Percentiles rank a stretch among this genome's conserved stretches.
Conservation (phyloP, 768 basidiomycete species). For the Cystofilobasidium macerans region DNA sequence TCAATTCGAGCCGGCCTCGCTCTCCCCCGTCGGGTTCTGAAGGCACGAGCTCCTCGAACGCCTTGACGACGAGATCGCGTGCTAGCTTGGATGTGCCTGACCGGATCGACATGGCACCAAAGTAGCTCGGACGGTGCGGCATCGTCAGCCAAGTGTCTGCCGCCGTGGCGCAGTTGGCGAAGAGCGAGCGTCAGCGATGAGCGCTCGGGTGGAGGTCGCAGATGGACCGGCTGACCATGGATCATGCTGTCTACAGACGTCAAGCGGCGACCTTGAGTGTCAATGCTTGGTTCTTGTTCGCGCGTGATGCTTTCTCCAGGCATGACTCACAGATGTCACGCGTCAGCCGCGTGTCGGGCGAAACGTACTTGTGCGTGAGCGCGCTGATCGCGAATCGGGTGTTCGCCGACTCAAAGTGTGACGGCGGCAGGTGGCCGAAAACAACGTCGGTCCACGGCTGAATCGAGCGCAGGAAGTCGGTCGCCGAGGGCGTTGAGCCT, state of each 20-base stretch:
- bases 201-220: background rate
- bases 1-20: background rate
- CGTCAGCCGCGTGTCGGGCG: background rate
- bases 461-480: background rate
- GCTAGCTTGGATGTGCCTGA: conserved; percentile 1
- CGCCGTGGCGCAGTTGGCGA: background rate
- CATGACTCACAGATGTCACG: background rate
- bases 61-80: background rate
- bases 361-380: background rate
- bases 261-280: background rate
- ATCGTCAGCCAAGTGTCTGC: background rate
- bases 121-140: background rate
- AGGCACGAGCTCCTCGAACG: background rate
- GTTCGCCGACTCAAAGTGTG: background rate
- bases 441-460: background rate
- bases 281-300: background rate
- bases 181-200: background rate
- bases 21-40: background rate
- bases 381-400: background rate
- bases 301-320: background rate
- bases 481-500: background rate
- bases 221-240: background rate
- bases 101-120: background rate
- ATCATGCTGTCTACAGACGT: background rate
- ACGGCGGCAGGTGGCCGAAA: background rate